Conservation (phyloP, 495 filamentous ascomycete genomes). For the Neurospora tetrasperma region DNA sequence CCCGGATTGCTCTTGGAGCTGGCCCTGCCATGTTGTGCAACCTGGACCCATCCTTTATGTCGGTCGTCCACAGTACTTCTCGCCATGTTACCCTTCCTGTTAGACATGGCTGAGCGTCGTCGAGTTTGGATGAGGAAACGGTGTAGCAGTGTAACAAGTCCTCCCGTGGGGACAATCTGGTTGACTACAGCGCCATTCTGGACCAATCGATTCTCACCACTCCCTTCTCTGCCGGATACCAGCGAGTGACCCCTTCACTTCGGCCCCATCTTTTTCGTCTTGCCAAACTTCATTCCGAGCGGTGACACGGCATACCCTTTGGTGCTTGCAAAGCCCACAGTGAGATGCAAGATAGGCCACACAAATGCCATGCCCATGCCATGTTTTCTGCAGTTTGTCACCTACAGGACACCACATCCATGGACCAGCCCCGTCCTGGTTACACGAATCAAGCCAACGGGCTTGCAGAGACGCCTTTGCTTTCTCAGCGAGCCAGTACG, state of each 20-base stretch:
- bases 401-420: conserved; percentile 2
- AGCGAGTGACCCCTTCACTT: background rate
- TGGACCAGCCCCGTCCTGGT: background rate
- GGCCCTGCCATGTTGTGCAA: background rate
- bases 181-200: background rate
- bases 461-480: background rate
- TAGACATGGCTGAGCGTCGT: background rate
- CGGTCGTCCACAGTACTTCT: background rate
- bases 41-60: background rate
- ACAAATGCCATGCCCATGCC: conserved; percentile 4
- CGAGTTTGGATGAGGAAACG: background rate
- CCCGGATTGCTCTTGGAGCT: background rate
- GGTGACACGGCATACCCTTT: background rate
- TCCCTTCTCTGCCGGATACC: background rate
- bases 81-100: background rate
- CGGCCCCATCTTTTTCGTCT: background rate
- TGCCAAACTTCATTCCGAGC: background rate
- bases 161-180: background rate
- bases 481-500: background rate
- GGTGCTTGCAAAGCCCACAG: background rate
- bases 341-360: conserved; percentile 2
- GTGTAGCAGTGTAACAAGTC: background rate
- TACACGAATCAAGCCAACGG: background rate
- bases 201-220: background rate
- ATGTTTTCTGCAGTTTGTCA: conserved; percentile 10